Evolutionary conservation across 192 early-diverging fungal species (phyloP), one percentile per base, ranked within the genome.

Genomic region (Neocallimastix lanati): DNA sequence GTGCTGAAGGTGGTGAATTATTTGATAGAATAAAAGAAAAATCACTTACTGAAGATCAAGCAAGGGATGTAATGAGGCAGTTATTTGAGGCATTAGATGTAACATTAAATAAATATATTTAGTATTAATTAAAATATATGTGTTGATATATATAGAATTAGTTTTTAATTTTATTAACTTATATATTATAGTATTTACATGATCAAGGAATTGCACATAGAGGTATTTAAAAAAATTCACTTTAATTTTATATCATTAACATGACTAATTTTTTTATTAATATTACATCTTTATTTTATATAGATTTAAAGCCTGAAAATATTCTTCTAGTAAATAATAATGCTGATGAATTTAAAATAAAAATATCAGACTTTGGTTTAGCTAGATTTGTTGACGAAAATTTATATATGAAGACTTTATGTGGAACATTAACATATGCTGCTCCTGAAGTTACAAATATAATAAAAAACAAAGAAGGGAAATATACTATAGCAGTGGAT

Each of bases 281-380:
- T 33, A 33, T 33, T n/a, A n/a, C n/a, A 33, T 33, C 11, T 33
- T 6, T 33, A 50, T 2, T 21, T 50, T 50, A 21, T 50, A 50
- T 4, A 50, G 40, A 50, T 50, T 50, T 50, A 50, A 50, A 50
- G 21, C 40, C 40, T 13, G 40, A 50, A 50, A 50, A 50, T 50
- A 50, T 50, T 21, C 40, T 50, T 50, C 40, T 50, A 21, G 40
- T 21, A 21, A 21, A 50, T 50, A 21, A 50, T 50, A 21, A 50
- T 33, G 3, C 11, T 3, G 30, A 33, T 82, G 82, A 84, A 67
- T 78, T 86, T 78, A 89, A 89, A 76, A 87, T 97, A 83, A 99
- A 96, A 88, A 93, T 99, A 79, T 91, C 93, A 28, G 97, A 99
- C 84, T 99, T 99, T 88, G 97, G 96, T 4, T 85, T 98, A 80